A percentile compares a stretch with the other conserved stretches of the same genome.
phyloP scores from a whole-genome alignment of 257 asterid genomes.

The Buddleja alternifolia region DNA sequence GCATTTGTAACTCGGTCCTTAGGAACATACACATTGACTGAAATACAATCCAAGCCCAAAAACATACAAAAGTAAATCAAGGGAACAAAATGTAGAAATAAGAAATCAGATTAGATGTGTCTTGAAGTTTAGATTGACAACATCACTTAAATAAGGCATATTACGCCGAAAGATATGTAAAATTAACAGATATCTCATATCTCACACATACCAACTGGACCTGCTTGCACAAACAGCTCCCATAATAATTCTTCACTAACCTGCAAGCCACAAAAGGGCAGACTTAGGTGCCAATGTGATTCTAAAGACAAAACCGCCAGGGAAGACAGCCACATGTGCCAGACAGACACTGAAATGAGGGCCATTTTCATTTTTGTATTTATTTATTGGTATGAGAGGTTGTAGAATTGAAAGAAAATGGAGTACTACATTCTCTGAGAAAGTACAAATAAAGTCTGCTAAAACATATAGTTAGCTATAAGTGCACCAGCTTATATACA shows the following conservation, averaged over 20 bases:
- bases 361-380: neutral
- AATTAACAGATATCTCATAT: conserved; percentile 12
- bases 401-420: neutral
- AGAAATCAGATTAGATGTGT: neutral
- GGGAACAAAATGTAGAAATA: neutral
- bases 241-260: conserved; percentile 86
- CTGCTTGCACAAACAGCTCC: conserved; percentile 97
- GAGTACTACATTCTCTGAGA: no score
- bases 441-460: no score
- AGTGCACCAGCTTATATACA: neutral
- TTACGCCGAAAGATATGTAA: neutral
- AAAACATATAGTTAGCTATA: neutral
- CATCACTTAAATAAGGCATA: neutral
- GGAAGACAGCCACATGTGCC: neutral
- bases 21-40: conserved; percentile 96
- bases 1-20: conserved; percentile 94
- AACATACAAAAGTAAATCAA: neutral
- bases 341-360: neutral
- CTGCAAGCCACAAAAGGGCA: conserved; percentile 42
- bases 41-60: conserved; percentile 21
- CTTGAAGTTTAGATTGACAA: neutral
- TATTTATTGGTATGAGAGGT: neutral
- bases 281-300: conserved; percentile 5
- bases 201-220: conserved; percentile 80
- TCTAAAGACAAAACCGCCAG: neutral